These are phyloP conservation scores for Vitis hybrid DNA, from an alignment of 177 flowering plant genomes.

Conservation along the genomic window DNA sequence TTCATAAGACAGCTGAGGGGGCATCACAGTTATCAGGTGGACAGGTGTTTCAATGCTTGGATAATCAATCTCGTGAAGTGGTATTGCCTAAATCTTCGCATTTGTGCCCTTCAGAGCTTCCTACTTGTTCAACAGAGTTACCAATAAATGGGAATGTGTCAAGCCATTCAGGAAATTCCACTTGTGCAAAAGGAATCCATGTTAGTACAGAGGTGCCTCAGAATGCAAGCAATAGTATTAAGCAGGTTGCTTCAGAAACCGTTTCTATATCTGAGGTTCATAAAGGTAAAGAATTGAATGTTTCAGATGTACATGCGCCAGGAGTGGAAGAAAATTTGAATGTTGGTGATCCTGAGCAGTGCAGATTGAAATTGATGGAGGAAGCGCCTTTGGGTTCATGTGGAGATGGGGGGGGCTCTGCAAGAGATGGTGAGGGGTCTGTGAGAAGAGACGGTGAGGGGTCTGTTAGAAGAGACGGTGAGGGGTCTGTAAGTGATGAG, in stretches of 20 bases:
- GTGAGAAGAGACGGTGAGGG: too few species aligned
- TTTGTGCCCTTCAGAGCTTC: conserved; percentile 2
- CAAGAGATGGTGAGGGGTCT: too few species aligned
- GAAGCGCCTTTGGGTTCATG: conserved; percentile 11
- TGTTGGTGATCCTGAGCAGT: conserved; percentile 15
- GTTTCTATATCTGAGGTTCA: conserved; percentile 14
- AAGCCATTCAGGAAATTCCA: conserved; percentile 11
- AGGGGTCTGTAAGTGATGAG: conserved; percentile 39
- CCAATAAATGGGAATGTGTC: conserved; percentile 14
- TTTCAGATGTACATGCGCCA: conserved; percentile 4
- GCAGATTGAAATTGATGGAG: conserved; percentile 13
- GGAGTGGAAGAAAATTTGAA: conserved; percentile 7
- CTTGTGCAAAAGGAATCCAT: conserved; percentile 2
- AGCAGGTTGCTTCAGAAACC: conserved; percentile 12
- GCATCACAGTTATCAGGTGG: conserved; percentile 6
- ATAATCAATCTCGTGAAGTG: conserved; percentile 1
- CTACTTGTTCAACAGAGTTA: conserved; percentile 19
- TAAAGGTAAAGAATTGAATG: conserved; percentile 14
- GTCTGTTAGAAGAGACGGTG: too few species aligned
- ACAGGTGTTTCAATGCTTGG: conserved; percentile 1
- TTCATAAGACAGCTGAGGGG: conserved; percentile 14
- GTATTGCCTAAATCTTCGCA: conserved; percentile 2
- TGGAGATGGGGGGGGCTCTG: conserved; percentile 3
- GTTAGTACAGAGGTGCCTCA: conserved; percentile 10
- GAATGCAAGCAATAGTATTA: conserved; percentile 13